Percentiles rank a stretch among this genome's conserved stretches.
These are phyloP conservation scores for Rosellinia necatrix DNA, from an alignment of 2,329 filamentous ascomycete species.

Conservation along the genomic window DNA sequence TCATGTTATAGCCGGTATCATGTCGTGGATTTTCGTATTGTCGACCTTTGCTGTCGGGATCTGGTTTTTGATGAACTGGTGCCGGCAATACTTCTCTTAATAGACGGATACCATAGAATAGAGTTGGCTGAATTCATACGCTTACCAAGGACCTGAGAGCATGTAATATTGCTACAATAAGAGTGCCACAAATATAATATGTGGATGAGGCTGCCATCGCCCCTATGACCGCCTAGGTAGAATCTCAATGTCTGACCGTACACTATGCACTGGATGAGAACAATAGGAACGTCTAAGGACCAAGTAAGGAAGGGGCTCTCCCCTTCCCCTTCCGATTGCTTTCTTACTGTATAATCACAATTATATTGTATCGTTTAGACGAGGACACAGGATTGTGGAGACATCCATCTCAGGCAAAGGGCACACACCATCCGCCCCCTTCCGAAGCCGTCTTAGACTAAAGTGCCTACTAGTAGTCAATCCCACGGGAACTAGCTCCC, in stretches of 20 bases:
- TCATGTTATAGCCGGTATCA: slow-evolving; percentile 35
- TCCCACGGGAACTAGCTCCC: slow-evolving; percentile 23
- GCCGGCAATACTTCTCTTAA: slow-evolving; percentile 17
- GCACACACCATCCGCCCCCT: slow-evolving; percentile 29
- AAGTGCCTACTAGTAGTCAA: slow-evolving; percentile 22
- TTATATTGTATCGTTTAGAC: slow-evolving; percentile 23
- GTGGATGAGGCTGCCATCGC: not conserved
- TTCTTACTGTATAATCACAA: slow-evolving; percentile 10
- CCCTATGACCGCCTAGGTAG: not conserved
- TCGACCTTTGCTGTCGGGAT: slow-evolving; percentile 31
- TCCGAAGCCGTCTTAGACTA: slow-evolving; percentile 24
- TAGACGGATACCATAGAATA: slow-evolving; percentile 11
- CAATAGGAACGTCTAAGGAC: no score
- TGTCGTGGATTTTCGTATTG: slow-evolving; percentile 39
- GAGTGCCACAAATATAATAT: not conserved
- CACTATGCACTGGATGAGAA: no score
- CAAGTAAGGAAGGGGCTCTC: not conserved
- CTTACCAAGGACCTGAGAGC: slow-evolving; percentile 4
- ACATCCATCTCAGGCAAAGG: slow-evolving; percentile 23
- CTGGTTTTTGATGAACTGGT: slow-evolving; percentile 28
- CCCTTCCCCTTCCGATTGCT: slow-evolving; percentile 7
- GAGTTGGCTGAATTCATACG: not conserved
- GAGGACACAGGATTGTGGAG: slow-evolving; percentile 23
- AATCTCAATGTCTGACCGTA: no score
- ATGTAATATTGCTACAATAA: not conserved